phyloP scores from a whole-genome alignment of 345 rosid genomes.

The Salix dunnii region DNA sequence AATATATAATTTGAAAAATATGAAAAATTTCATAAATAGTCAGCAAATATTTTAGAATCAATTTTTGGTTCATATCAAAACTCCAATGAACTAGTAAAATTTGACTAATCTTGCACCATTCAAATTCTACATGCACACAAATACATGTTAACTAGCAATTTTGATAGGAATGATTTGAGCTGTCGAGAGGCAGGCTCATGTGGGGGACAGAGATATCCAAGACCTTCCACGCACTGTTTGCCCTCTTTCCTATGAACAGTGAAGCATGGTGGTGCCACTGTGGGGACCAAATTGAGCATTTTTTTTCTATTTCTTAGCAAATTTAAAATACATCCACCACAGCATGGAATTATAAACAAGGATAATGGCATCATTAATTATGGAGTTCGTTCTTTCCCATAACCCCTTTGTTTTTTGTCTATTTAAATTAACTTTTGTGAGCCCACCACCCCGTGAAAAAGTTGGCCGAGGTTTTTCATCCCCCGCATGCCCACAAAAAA shows the following conservation, averaged over 20 bases:
- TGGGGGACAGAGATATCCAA: conserved; percentile 31
- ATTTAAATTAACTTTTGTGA: conserved; percentile 25
- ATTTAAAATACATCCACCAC: not conserved
- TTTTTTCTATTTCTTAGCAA: not conserved
- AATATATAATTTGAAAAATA: too few species aligned
- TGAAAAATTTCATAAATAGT: too few species aligned
- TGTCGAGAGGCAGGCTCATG: conserved; percentile 1
- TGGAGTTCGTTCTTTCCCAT: conserved; percentile 16
- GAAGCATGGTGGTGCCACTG: conserved; percentile 16
- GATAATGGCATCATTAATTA: conserved; percentile 17
- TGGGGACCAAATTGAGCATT: conserved; percentile 32
- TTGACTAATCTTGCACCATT: too few species aligned
- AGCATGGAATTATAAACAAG: conserved; percentile 55
- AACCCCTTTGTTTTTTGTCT: conserved; percentile 24
- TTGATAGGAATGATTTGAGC: not conserved
- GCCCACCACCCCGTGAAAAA: conserved; percentile 54
- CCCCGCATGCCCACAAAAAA: conserved; percentile 48
- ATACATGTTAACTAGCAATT: too few species aligned
- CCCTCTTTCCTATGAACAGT: conserved; percentile 8
- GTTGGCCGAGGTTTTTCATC: conserved; percentile 42
- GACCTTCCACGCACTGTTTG: conserved; percentile 21
- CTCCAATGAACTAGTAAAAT: too few species aligned
- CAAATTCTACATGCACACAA: too few species aligned
- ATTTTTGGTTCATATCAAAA: too few species aligned
- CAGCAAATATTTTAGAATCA: too few species aligned